Base-by-base conservation (phyloP, 2,329 filamentous ascomycete species). In the Monilinia aucupariae region DNA sequence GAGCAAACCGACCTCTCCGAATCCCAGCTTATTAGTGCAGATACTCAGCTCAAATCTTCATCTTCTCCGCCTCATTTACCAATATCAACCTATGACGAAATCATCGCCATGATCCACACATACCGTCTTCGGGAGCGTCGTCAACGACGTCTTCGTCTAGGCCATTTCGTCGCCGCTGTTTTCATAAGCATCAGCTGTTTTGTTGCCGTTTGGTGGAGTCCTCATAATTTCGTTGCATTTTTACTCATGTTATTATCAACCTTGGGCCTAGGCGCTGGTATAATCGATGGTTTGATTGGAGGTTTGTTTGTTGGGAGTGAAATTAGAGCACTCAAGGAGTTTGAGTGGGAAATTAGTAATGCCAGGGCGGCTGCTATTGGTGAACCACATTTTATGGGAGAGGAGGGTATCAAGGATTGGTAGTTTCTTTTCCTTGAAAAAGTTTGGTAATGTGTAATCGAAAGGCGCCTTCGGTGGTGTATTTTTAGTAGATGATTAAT, bases 341-440 rank as follows among this genome's bases (percentile, higher is more conserved):
- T 97, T 76, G 86, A 94, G 74, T 97, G 91, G 89, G 94, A 99
- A 76, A 87, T 97, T 32, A 79, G 78, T 58, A 92, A 89, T 73
- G 87, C 88, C 15, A 86, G 74, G 65, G 68, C 66, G 4, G 68
- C 67, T 15, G 73, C 73, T 30, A 69, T 68, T 34, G 70, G 69
- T 8, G 74, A 73, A 39, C 39, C 66, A 10, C 65, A 68, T 58
- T 59, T 34, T 25, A 22, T 58, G 3, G 30, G 17, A 2, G 54
- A 58, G 41, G 54, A 58, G 54, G 54, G 54, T 0, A 58, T 58
- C 20, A n/a, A 47, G 39, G 54, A 58, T 48, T 58, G 54, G 41
- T 58, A 58, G 54, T 25, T 32, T n/a, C 8, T 34, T 47, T 47
- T 47, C n/a, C 12, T 25, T 27, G 17, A 4, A 25, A 10, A 9